Conservation (phyloP, 2,329 filamentous ascomycete species). For the Colletotrichum limetticola region DNA sequence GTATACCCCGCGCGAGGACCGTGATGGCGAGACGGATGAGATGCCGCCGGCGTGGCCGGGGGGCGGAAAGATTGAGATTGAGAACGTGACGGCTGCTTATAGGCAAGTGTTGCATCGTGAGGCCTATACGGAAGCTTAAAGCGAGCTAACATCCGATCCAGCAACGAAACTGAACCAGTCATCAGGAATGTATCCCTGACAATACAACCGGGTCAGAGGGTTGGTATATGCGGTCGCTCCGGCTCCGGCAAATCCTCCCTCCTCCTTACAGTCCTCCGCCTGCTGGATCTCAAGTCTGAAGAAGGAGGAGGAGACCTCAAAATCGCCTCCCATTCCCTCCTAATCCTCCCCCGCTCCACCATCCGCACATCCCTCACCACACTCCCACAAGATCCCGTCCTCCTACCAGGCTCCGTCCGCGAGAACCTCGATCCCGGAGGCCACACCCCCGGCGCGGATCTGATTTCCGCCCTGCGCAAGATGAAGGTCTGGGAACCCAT, state of each 20-base stretch:
- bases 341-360: constrained; percentile 50
- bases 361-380: constrained; percentile 56
- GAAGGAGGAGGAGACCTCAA: constrained; percentile 43
- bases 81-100: constrained; percentile 42
- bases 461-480: constrained; percentile 54
- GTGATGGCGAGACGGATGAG: constrained; percentile 1
- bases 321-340: constrained; percentile 56
- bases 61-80: constrained; percentile 41
- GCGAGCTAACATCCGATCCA: constrained; percentile 38
- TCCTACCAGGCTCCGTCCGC: constrained; percentile 56
- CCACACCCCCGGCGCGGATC: constrained; percentile 47
- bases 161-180: constrained; percentile 32
- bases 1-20: constrained; percentile 43
- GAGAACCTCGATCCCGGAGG: constrained; percentile 57
- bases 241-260: constrained; percentile 65
- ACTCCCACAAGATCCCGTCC: constrained; percentile 61
- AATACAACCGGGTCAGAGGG: constrained; percentile 52
- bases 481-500: constrained; percentile 54
- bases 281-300: constrained; percentile 52
- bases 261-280: constrained; percentile 56
- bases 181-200: constrained; percentile 36
- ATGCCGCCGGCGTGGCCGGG: constrained; percentile 41
- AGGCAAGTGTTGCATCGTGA: constrained; percentile 50
- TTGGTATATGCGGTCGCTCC: constrained; percentile 63
- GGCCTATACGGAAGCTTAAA: constrained; percentile 59